Evolutionary conservation across 1,284 basidiomycete species (phyloP), one percentile per base, ranked within the genome.

Genomic region (Ustilago vetiveriae): DNA sequence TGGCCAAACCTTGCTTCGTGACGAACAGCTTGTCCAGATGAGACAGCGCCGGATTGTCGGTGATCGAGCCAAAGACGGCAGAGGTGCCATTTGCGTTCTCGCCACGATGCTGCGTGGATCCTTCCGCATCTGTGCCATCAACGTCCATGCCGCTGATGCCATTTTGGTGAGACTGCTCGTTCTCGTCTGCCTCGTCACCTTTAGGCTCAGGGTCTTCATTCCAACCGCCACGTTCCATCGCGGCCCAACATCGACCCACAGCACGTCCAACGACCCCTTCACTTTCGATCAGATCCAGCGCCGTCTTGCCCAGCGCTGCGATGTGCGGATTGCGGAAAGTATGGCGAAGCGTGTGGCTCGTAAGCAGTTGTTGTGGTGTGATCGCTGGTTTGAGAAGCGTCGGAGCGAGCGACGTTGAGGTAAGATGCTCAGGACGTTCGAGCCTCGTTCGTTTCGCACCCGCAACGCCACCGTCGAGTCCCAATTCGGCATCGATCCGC

Each of bases 311-410:
- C 4, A 82, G 56, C 2, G 79, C 76, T 4, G 67, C 71, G 33
- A 82, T 75, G 65, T 82, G 80, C 22, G 79, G 76, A 42, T 82
- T 81, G 29, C 73, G 63, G 57, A 82, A 82, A 6, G 73, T 81
- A 46, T 81, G 80, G 17, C 71, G 71, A 24, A 82, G 70, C 22
- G 78, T 76, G 32, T 76, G 74, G 47, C 74, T 77, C n/a, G 74
- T 65, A 35, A 82, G 60, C 35, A 82, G 42, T 35, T 64, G 72
- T 4, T 74, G 64, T 16, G 80, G 65, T 7, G 73, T 78, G 37
- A 77, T 56, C 19, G 78, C 74, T 4, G 80, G 80, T 40, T 76
- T 70, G 24, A 82, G 70, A 32, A 82, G 52, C 2, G 76, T 72
- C n/a, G 79, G 75, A 2, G 80, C 80, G 17, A 82, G 65, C 35